Evolutionary conservation across 192 early-diverging fungal genomes (phyloP).

Genomic region (Phycomyces blakesleeanus): DNA sequence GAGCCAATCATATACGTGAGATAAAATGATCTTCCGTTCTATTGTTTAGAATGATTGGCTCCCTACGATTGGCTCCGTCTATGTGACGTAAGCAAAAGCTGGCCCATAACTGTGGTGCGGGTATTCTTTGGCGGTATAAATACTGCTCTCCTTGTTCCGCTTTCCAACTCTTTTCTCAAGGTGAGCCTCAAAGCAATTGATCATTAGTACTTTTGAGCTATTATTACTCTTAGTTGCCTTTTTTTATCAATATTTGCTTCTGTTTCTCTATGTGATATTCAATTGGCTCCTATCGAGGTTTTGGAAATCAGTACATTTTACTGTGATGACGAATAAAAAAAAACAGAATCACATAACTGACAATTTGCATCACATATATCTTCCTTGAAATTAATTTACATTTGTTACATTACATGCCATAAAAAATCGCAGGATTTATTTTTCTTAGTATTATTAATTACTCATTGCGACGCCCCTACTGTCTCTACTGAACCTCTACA

Average conservation of each 20-base stretch:
- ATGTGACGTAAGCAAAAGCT: background rate
- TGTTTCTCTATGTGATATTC: background rate
- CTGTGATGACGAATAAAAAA: background rate
- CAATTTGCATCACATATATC: too few relatives aligned
- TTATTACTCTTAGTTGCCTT: background rate
- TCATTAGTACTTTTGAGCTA: background rate
- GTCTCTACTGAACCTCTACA: background rate
- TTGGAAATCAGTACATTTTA: background rate
- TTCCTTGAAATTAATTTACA: background rate
- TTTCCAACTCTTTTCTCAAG: slow-evolving; percentile 5
- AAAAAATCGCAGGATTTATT: background rate
- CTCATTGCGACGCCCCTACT: background rate
- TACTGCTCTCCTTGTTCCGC: slow-evolving; percentile 5
- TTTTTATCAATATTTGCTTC: background rate
- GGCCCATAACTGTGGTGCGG: slow-evolving; percentile 2
- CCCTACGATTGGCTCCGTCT: too few relatives aligned
- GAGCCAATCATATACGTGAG: too few relatives aligned
- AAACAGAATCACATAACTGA: background rate
- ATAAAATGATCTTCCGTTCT: too few relatives aligned
- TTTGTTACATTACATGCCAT: background rate
- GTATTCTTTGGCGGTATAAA: background rate
- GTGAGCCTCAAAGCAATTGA: background rate
- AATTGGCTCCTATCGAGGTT: background rate
- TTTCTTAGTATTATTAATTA: background rate
- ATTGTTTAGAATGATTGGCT: too few relatives aligned